Conservation (phyloP, 768 basidiomycete genomes). For the Rhodosporidiobolus odoratus region DNA sequence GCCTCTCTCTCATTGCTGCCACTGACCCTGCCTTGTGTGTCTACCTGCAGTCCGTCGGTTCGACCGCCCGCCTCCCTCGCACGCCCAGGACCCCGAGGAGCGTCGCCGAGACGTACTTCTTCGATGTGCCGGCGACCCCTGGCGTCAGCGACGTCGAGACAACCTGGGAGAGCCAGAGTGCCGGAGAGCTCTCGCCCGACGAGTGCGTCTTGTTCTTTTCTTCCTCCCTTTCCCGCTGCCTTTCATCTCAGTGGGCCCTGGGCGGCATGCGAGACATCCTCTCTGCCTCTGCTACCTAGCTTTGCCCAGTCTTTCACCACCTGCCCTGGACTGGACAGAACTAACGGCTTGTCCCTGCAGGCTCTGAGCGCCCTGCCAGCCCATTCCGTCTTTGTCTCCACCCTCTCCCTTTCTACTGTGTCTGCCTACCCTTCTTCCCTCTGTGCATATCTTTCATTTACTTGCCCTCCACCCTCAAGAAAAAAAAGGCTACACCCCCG, state of each 20-base stretch:
- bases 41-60: conserved; percentile 52
- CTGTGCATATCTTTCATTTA: too few relatives aligned
- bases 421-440: too few relatives aligned
- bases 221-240: not conserved
- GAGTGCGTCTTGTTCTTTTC: not conserved
- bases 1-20: too few relatives aligned
- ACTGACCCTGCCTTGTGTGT: conserved; percentile 70
- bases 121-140: conserved; percentile 50
- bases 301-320: not conserved
- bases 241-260: too few relatives aligned
- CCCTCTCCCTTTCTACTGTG: conserved; percentile 55
- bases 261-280: too few relatives aligned
- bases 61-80: conserved; percentile 79
- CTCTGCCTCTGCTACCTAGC: too few relatives aligned
- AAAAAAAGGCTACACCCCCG: too few relatives aligned
- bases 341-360: not conserved
- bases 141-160: not conserved
- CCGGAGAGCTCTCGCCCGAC: conserved; percentile 1
- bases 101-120: conserved; percentile 86
- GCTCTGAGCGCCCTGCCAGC: conserved; percentile 58
- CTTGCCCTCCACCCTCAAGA: too few relatives aligned
- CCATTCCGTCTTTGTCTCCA: not conserved
- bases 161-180: not conserved
- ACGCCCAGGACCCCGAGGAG: conserved; percentile 71
- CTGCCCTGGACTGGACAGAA: not conserved